Evolutionary conservation across 768 basidiomycete genomes (phyloP), one percentile per base, ranked within the genome.

Genomic region (Rhodocollybia butyracea): DNA sequence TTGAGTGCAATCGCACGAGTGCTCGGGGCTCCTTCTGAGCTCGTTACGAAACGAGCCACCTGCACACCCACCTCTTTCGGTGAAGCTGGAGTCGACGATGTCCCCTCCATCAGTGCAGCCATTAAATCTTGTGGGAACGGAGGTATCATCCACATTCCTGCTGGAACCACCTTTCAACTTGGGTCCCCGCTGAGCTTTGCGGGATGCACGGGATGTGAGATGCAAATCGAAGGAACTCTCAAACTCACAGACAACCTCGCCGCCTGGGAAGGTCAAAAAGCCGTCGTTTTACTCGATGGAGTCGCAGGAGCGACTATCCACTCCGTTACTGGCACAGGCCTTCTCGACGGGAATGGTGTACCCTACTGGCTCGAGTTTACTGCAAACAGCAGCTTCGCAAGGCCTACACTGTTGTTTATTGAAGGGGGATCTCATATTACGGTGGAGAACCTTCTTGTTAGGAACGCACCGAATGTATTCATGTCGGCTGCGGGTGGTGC

Each of bases 281-380:
- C 65, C 34, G 56, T 58, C 13, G 58, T 68, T 19, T 59, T 65
- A 6, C 57, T 70, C 42, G 60, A 57, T 22, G 66, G 59, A 15
- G 59, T 69, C 19, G 58, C 41, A 3, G 64, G 66, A 6, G 61
- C 61, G 6, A 64, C 55, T 34, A 64, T 70, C 57, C 64, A 59
- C 46, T 67, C 68, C 1, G 61, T 65, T 17, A 68, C 67, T 11
- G 66, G 66, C 15, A 60, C 64, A 2, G 69, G 69, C 30, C 43
- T 70, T 22, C 48, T 70, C 27, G 68, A 70, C 46, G 69, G 69
- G 5, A 70, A 69, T 39, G 67, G 67, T 7, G 60, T 63, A 5
- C 67, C 68, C 2, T 70, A 64, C 54, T 70, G 68, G 68, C 57
- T 39, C 65, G 69, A 59, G 31, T 70, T 69, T 45, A 63, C 60